Base-by-base conservation (phyloP, 1,139 yeast genomes). In the Saccharomyces hybrid region DNA sequence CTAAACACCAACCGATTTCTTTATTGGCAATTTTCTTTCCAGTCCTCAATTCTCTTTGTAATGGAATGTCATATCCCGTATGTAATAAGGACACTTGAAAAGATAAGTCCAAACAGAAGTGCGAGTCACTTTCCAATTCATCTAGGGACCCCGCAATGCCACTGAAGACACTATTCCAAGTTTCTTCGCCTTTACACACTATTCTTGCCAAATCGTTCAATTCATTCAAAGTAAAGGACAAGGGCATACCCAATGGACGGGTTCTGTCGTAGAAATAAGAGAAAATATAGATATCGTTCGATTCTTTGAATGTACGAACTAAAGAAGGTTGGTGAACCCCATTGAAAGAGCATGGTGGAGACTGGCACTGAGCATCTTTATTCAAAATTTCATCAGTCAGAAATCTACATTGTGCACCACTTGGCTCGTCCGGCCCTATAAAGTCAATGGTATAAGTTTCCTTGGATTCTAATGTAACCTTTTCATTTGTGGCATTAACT, bases 1-100 rank as follows among this genome's bases (percentile, higher is more conserved):
- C 99, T 59, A 93, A 78, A 75, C 99, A 93, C 99, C 99, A 93
- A 38, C 98, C 99, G 53, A 93, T 78, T 73, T 93, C 99, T 66
- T 88, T 90, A 66, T 84, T 83, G 57, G 83, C 86, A 62, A 93
- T 89, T 67, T 82, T 89, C 75, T 88, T 83, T 7, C 98, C 98
- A 6, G 97, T 93, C 70, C 81, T 86, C 64, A 93, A 82, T 71
- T 91, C 98, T 70, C 99, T 84, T 64, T 79, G 78, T 56, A 88
- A 79, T 57, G 98, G 97, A 63, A 93, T 89, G 63, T 91, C 98
- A 73, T 95, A 95, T 51, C 99, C 99, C 23, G 93, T 86, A 70
- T 91, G 97, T 64, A 93, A 77, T 72, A 93, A 76, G 4, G 97
- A 85, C 20, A 88, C 83, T 78, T 93, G 91, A 78, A 88, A 93